phyloP scores from a whole-genome alignment of 257 asterid species.

The Penstemon eatonii region DNA sequence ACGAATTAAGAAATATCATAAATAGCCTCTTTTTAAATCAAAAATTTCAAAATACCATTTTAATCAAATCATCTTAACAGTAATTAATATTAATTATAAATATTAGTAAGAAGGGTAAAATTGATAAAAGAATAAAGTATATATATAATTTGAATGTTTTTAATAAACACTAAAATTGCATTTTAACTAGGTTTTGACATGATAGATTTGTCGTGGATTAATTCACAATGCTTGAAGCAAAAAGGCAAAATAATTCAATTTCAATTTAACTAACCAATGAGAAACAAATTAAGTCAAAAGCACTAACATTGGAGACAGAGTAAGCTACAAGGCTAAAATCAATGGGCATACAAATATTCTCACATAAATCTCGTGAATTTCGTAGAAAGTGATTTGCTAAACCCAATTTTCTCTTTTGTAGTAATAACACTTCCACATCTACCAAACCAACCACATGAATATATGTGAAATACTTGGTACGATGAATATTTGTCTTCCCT shows the following conservation, averaged over 20 bases:
- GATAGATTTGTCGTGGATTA: not conserved
- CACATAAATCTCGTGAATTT: constrained; percentile 32
- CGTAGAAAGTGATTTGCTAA: constrained; percentile 36
- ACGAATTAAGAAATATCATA: no score
- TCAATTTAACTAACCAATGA: constrained; percentile 19
- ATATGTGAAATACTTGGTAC: not conserved
- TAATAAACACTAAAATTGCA: no score
- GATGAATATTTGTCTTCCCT: constrained; percentile 32
- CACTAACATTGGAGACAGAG: constrained; percentile 32
- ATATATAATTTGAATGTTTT: no score
- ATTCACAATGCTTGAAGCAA: constrained; percentile 13
- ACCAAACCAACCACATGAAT: not conserved
- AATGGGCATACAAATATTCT: constrained; percentile 47
- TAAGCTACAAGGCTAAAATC: constrained; percentile 39
- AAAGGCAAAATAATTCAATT: not conserved
- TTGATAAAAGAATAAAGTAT: no score
- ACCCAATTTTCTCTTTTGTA: constrained; percentile 24
- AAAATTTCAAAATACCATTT: no score
- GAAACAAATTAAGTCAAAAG: constrained; percentile 25
- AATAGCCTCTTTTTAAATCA: no score
- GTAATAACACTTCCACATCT: constrained; percentile 18
- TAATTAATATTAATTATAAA: no score
- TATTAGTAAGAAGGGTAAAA: no score
- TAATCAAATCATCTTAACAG: no score
- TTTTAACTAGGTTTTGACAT: no score